phyloP scores from a whole-genome alignment of 148 eudicot genomes.

The Diospyros kaki region DNA sequence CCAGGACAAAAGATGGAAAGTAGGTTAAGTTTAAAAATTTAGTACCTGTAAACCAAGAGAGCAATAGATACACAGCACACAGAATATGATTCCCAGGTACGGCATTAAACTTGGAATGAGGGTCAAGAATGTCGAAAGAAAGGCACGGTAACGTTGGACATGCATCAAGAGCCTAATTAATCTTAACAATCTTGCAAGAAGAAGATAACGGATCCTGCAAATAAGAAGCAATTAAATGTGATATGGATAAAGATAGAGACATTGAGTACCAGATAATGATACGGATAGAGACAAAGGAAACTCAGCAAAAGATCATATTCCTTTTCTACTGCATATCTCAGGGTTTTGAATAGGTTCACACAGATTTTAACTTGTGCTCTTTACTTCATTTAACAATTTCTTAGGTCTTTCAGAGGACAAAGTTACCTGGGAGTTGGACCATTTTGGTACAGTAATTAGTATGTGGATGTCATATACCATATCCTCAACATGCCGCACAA shows the following conservation, averaged over 20 bases:
- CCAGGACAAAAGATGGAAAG: not conserved
- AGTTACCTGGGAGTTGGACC: too few relatives aligned
- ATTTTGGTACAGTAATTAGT: too few relatives aligned
- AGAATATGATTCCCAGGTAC: conserved; percentile 86
- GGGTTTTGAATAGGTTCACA: not conserved
- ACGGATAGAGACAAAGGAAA: not conserved
- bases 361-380: not conserved
- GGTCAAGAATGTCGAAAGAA: conserved; percentile 87
- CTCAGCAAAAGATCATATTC: not conserved
- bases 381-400: not conserved
- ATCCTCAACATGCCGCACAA: too few relatives aligned
- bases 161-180: conserved; percentile 83
- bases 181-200: conserved; percentile 89
- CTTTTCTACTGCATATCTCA: not conserved
- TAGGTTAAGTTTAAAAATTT: not conserved
- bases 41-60: conserved; percentile 90
- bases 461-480: too few relatives aligned
- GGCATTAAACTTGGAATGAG: conserved; percentile 99
- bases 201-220: conserved; percentile 96
- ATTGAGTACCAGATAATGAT: too few relatives aligned
- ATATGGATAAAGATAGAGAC: not conserved
- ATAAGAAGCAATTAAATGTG: conserved; percentile 6
- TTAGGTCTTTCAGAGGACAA: too few relatives aligned
- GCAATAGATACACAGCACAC: conserved; percentile 87
- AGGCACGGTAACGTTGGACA: conserved; percentile 78